phyloP scores from a whole-genome alignment of 2,329 filamentous ascomycete species.

The Calonectria leucothoes region DNA sequence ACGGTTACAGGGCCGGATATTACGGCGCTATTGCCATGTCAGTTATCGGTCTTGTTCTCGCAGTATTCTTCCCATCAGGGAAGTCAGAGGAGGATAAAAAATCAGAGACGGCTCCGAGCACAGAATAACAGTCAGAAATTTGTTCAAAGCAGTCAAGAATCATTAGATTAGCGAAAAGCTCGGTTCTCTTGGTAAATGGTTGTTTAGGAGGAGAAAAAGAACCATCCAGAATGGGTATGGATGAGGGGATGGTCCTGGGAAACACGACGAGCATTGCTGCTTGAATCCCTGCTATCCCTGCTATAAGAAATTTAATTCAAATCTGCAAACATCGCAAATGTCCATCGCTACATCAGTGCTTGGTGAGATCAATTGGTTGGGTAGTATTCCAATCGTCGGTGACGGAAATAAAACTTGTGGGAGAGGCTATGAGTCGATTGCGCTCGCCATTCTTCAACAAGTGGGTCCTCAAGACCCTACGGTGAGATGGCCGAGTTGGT shows the following conservation, averaged over 20 bases:
- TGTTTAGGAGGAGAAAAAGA: too few species aligned
- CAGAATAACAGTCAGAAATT: background rate
- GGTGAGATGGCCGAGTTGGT: slow-evolving; percentile 9
- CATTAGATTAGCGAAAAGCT: too few species aligned
- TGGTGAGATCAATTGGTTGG: background rate
- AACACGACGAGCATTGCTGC: too few species aligned
- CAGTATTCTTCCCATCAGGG: background rate
- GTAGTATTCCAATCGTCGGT: background rate
- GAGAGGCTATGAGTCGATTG: background rate
- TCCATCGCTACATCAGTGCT: background rate
- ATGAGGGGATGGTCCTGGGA: too few species aligned
- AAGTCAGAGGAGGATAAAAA: background rate
- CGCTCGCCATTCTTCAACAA: background rate
- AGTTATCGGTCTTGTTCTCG: background rate
- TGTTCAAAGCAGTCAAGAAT: too few species aligned
- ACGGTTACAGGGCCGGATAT: background rate
- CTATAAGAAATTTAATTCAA: background rate
- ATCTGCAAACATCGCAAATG: background rate
- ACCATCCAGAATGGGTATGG: too few species aligned
- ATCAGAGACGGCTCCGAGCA: background rate
- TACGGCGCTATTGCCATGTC: background rate
- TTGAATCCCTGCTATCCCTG: too few species aligned
- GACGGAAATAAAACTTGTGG: background rate
- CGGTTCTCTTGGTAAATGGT: too few species aligned
- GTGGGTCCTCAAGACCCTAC: background rate